These are phyloP conservation scores for Plasmodium knowlesi DNA, from an alignment of 169 alveolate species.

Conservation along the genomic window DNA sequence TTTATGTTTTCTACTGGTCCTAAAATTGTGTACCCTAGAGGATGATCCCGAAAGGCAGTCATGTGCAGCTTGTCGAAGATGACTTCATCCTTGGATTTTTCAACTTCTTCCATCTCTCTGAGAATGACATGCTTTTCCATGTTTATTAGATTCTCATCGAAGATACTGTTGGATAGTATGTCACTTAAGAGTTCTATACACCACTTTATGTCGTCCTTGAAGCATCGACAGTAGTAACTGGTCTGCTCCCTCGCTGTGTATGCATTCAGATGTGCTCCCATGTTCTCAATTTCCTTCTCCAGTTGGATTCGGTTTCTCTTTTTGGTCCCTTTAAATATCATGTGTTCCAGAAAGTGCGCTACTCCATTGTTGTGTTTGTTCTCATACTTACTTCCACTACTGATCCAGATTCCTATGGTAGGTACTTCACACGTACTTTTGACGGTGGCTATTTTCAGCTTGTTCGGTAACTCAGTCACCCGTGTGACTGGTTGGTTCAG, in stretches of 20 bases:
- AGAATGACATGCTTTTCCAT: slow-evolving; percentile 93
- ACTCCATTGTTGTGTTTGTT: slow-evolving; percentile 93
- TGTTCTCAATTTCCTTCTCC: slow-evolving; percentile 95
- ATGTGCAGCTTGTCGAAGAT: slow-evolving; percentile 91
- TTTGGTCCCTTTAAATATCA: slow-evolving; percentile 97
- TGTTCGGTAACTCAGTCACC: slow-evolving; percentile 82
- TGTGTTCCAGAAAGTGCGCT: slow-evolving; percentile 98
- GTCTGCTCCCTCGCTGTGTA: slow-evolving; percentile 98
- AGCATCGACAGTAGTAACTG: slow-evolving; percentile 90
- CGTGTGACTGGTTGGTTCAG: slow-evolving; percentile 37
- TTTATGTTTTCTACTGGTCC: slow-evolving; percentile 92
- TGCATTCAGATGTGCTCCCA: slow-evolving; percentile 97
- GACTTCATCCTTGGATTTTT: slow-evolving; percentile 93
- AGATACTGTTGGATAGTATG: slow-evolving; percentile 91
- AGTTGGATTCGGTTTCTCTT: slow-evolving; percentile 91
- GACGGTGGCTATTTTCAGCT: slow-evolving; percentile 92
- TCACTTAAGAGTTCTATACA: slow-evolving; percentile 95
- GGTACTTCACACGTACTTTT: slow-evolving; percentile 85
- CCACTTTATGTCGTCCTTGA: slow-evolving; percentile 87
- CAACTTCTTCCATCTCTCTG: slow-evolving; percentile 96
- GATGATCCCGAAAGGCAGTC: slow-evolving; percentile 92
- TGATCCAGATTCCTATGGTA: slow-evolving; percentile 95
- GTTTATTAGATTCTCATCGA: slow-evolving; percentile 90
- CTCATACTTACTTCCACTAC: slow-evolving; percentile 96
- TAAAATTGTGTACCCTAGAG: slow-evolving; percentile 93